Evolutionary conservation across 805 yeast genomes (phyloP).

Genomic region (Spathaspora passalidarum): DNA sequence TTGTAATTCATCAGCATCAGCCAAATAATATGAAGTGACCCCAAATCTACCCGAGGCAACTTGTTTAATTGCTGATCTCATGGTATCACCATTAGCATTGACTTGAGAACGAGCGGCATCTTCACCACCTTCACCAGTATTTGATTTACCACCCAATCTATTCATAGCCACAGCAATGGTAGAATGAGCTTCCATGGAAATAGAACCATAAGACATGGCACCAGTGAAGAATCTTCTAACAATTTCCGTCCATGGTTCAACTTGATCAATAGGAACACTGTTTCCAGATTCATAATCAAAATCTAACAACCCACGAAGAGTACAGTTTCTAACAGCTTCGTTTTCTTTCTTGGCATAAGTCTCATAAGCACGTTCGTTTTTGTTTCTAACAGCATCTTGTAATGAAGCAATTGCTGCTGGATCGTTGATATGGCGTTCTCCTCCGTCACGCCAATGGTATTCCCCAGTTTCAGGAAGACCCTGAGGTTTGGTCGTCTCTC

Average conservation of each 20-base stretch:
- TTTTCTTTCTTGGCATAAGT: slow-evolving; percentile 85
- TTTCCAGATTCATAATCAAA: slow-evolving; percentile 72
- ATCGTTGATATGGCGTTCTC: slow-evolving; percentile 91
- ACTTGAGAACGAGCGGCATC: slow-evolving; percentile 86
- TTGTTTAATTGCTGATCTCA: slow-evolving; percentile 98
- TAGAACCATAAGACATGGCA: slow-evolving; percentile 99
- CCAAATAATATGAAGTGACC: slow-evolving; percentile 89
- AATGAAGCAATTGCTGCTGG: slow-evolving; percentile 93
- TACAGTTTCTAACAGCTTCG: slow-evolving; percentile 89
- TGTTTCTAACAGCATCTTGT: slow-evolving; percentile 98
- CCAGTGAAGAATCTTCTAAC: slow-evolving; percentile 98
- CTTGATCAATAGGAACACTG: slow-evolving; percentile 92
- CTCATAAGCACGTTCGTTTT: slow-evolving; percentile 89
- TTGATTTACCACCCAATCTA: slow-evolving; percentile 94
- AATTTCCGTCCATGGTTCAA: slow-evolving; percentile 99
- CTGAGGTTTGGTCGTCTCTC: slow-evolving; percentile 66
- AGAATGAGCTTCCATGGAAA: slow-evolving; percentile 97
- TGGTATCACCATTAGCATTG: slow-evolving; percentile 87
- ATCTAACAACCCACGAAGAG: slow-evolving; percentile 90
- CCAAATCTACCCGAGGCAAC: slow-evolving; percentile 98
- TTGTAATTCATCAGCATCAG: slow-evolving; percentile 97
- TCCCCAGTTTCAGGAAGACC: slow-evolving; percentile 94
- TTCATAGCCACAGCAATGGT: slow-evolving; percentile 98
- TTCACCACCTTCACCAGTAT: slow-evolving; percentile 99
- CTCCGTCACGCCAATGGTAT: slow-evolving; percentile 98